phyloP scores from a whole-genome alignment of 2,329 filamentous ascomycete genomes.

The Colletotrichum gigasporum region DNA sequence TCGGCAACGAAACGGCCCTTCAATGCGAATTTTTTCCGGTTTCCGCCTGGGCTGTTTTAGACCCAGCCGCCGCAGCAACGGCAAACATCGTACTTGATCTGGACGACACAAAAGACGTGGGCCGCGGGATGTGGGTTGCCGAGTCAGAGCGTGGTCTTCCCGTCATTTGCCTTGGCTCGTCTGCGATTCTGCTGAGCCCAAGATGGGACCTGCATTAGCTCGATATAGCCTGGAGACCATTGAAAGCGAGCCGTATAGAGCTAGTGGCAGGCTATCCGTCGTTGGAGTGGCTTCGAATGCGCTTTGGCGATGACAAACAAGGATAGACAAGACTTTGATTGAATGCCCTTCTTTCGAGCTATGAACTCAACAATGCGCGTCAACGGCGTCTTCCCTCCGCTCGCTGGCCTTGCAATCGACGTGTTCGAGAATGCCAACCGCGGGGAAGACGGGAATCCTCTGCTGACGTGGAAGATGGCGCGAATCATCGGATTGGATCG shows the following conservation, averaged over 20 bases:
- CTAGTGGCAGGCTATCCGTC: neutral
- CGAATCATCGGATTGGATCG: neutral
- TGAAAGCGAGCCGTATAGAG: too few relatives aligned
- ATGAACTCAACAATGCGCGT: too few relatives aligned
- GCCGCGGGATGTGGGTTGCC: too few relatives aligned
- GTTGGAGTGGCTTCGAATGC: neutral
- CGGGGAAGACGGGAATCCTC: neutral
- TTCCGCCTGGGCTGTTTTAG: neutral
- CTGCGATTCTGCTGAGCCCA: too few relatives aligned
- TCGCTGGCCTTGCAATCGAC: too few relatives aligned
- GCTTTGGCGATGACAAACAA: neutral
- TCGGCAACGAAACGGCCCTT: neutral
- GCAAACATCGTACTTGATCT: too few relatives aligned
- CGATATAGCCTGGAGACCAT: neutral
- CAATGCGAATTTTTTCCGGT: neutral
- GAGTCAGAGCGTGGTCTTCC: too few relatives aligned
- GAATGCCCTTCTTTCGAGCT: too few relatives aligned
- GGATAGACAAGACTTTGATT: neutral
- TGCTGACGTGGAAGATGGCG: neutral
- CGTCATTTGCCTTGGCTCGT: neutral
- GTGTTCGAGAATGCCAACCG: neutral
- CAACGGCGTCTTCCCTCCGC: neutral
- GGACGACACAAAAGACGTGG: too few relatives aligned
- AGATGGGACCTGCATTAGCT: neutral
- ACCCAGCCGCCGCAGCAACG: neutral